Evolutionary conservation across 108 stramenopile species (phyloP), one percentile per base, ranked within the genome.

Genomic region (Schizochytrium sp.): DNA sequence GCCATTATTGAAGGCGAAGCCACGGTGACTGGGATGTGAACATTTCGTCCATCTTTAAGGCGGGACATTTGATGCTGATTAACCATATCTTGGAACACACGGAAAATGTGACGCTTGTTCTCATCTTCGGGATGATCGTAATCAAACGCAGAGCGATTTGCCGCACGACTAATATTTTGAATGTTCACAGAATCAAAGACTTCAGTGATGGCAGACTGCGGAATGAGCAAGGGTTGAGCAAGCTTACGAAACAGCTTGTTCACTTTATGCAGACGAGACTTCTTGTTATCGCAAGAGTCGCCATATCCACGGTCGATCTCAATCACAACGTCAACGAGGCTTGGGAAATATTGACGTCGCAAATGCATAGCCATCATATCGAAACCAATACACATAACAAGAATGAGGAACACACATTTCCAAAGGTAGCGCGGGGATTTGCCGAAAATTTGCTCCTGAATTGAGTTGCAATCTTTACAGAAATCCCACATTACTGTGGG

Each of bases 121-220:
- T 83, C 76, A 40, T 83, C 76, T 53, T 83, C 76, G 45, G 76
- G 76, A 42, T 55, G 76, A 28, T 83, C 76, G 76, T 83, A 83
- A 28, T 83, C 76, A 50, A 83, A 83, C 12, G 76, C 76, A 0
- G 50, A 55, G 15, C 76, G 76, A 42, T 83, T 83, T 8, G 50
- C 76, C 38, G 50, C 76, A 5, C 76, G 2, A 5, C 76, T 38
- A 42, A 83, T 83, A 17, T 55, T 83, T 53, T 83, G 49, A 38
- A 83, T 55, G 76, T 83, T 83, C 10, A n/a, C 76, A 7, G 76
- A 49, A 5, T 47, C 76, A n/a, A 83, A 50, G n/a, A 83, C 50
- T 53, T 83, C 76, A 8, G 76, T 55, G 47, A 83, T 55, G 12
- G 76, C 76, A 1, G 10, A n/a, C 53, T 83, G 76, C 47, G 76